Evolutionary conservation across 345 rosid genomes (phyloP), one percentile per base, ranked within the genome.

Genomic region (Gossypium bickii): DNA sequence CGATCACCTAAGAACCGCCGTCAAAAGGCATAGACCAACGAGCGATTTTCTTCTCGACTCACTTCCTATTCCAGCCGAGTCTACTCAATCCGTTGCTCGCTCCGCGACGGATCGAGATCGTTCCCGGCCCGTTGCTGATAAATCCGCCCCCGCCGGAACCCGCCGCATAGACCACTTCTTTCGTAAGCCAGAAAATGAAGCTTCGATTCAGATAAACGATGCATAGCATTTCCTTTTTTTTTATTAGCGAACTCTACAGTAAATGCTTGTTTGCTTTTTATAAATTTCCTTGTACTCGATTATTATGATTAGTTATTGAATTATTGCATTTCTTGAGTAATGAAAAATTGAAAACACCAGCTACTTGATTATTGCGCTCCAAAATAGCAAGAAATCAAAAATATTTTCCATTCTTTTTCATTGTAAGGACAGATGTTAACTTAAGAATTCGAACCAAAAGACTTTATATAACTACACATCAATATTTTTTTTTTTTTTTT

Each of bases 11-110:
- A 82, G 90, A 73, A 69, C 67, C 63, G 97, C 97, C 22, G 91
- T 86, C 25, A 87, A 87, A 80, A 80, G 92, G 78, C 99, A 93
- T 82, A 90, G 75, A 25, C 97, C 93, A 27, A 93, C 88, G 0
- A 82, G 83, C 48, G 99, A 94, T 83, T 92, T 94, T 78, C 89
- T 94, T 38, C 87, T 91, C 18, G 98, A 94, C 67, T 91, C 95
- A 67, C 98, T 94, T 20, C 97, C 95, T 1, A 7, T 57, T 74
- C 87, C 94, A 8, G 25, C 80, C 10, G 20, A 63, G 76, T 84
- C 94, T 8, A 22, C 79, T 64, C 90, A 61, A 80, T 20, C 84
- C 2, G 53, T 53, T 43, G 80, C 84, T 20, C 71, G 67, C 17
- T 43, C 80, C 0, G 73, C 77, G 1, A 58, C 78, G 3, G 80